Evolutionary conservation across 768 basidiomycete genomes (phyloP).

Genomic region (Rossbeevera mucosa): DNA sequence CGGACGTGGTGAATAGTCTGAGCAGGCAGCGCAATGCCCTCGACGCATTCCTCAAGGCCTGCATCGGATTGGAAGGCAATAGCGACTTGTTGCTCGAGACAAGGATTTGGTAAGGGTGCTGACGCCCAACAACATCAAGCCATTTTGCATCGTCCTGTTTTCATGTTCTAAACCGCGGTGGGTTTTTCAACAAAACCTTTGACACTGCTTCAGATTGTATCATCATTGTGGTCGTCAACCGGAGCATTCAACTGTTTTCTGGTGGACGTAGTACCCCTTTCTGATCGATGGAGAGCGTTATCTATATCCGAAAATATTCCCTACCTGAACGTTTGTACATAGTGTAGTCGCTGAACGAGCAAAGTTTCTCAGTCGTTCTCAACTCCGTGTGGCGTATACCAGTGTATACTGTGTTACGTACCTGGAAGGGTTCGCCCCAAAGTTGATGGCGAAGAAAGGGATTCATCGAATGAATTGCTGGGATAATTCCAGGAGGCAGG

Average conservation of each 20-base stretch:
- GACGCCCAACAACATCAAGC: not conserved
- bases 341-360: not conserved
- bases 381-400: not conserved
- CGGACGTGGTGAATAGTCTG: slow-evolving; percentile 92
- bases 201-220: not conserved
- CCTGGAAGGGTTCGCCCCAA: too few relatives aligned
- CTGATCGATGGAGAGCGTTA: not conserved
- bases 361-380: not conserved
- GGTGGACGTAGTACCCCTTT: not conserved
- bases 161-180: not conserved
- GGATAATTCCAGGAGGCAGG: too few relatives aligned
- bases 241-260: not conserved
- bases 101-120: slow-evolving; percentile 72
- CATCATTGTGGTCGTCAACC: not conserved
- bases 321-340: not conserved
- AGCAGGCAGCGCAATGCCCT: slow-evolving; percentile 93
- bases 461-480: too few relatives aligned
- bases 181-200: not conserved
- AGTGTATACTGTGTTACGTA: too few relatives aligned
- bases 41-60: slow-evolving; percentile 91
- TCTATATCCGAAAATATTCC: not conserved
- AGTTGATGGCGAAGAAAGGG: too few relatives aligned
- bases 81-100: slow-evolving; percentile 84
- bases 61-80: slow-evolving; percentile 79
- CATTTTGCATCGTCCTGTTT: not conserved